Evolutionary conservation across 805 yeast genomes (phyloP).

Genomic region (Ogataea nonfermentans): DNA sequence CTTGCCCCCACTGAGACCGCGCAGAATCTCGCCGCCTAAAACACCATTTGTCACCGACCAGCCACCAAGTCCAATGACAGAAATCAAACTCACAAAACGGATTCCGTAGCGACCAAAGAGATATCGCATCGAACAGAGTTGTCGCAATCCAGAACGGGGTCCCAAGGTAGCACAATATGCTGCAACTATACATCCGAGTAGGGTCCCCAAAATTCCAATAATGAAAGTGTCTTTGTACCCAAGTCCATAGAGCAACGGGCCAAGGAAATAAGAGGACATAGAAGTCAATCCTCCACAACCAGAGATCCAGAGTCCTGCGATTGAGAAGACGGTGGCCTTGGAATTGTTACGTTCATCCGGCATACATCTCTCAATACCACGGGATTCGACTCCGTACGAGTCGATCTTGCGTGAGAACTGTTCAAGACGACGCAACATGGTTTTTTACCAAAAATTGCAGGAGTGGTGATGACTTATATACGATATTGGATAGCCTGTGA

Average conservation of each 20-base stretch:
- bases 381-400: conserved; percentile 61
- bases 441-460: not conserved
- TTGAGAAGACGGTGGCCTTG: conserved; percentile 35
- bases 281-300: conserved; percentile 89
- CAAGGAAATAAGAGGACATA: conserved; percentile 78
- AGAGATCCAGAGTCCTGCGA: conserved; percentile 76
- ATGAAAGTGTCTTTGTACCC: conserved; percentile 64
- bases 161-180: conserved; percentile 87
- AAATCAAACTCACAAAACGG: conserved; percentile 66
- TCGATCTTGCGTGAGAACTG: conserved; percentile 41
- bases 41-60: conserved; percentile 93
- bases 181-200: conserved; percentile 72
- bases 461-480: not conserved
- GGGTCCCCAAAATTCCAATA: conserved; percentile 60
- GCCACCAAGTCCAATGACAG: conserved; percentile 78
- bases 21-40: conserved; percentile 81
- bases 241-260: conserved; percentile 67
- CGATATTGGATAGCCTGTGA: conserved; percentile 3
- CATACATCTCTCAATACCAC: conserved; percentile 75
- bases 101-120: conserved; percentile 87
- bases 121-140: conserved; percentile 79
- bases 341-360: conserved; percentile 49
- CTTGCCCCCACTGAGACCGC: conserved; percentile 59
- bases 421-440: conserved; percentile 16
- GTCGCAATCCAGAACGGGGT: conserved; percentile 85